A percentile compares a stretch with the other conserved stretches of the same genome.
These are phyloP conservation scores for Pseudocercospora pini-densiflorae DNA, from an alignment of 2,329 filamentous ascomycete genomes.

Conservation along the genomic window DNA sequence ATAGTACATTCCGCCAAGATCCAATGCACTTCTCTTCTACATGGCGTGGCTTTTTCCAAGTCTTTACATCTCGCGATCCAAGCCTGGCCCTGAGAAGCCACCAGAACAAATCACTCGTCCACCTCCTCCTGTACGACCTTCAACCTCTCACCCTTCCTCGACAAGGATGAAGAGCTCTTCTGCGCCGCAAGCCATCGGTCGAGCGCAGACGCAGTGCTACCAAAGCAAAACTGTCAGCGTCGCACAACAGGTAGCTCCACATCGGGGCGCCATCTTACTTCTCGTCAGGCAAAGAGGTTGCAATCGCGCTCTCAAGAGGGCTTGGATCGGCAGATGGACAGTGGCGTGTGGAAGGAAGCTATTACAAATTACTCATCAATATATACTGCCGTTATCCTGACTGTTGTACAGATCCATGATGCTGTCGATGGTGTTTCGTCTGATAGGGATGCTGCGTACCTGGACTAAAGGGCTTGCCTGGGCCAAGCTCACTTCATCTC, in stretches of 20 bases:
- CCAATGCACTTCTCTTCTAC: too few species aligned
- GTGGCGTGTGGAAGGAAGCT: constrained; percentile 8
- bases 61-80: too few species aligned
- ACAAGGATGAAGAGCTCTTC: constrained; percentile 28
- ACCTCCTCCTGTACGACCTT: constrained; percentile 36
- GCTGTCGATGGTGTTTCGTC: constrained; percentile 34
- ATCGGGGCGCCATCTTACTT: constrained; percentile 30
- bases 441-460: constrained; percentile 32
- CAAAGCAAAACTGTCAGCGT: constrained; percentile 12
- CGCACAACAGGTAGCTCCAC: neutral
- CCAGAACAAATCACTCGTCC: constrained; percentile 7
- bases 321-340: constrained; percentile 13
- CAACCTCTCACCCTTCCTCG: constrained; percentile 28
- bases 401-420: constrained; percentile 33
- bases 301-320: constrained; percentile 31
- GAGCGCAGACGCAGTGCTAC: constrained; percentile 31
- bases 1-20: too few species aligned
- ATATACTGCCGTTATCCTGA: constrained; percentile 25
- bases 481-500: constrained; percentile 32
- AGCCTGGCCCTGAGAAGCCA: too few species aligned
- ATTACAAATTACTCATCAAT: constrained; percentile 13
- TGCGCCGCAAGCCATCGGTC: constrained; percentile 35
- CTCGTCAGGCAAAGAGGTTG: constrained; percentile 32
- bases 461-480: constrained; percentile 34
- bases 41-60: too few species aligned